Evolutionary conservation across 306 rosid species (phyloP), one percentile per base, ranked within the genome.

Genomic region (Pyrus communis): DNA sequence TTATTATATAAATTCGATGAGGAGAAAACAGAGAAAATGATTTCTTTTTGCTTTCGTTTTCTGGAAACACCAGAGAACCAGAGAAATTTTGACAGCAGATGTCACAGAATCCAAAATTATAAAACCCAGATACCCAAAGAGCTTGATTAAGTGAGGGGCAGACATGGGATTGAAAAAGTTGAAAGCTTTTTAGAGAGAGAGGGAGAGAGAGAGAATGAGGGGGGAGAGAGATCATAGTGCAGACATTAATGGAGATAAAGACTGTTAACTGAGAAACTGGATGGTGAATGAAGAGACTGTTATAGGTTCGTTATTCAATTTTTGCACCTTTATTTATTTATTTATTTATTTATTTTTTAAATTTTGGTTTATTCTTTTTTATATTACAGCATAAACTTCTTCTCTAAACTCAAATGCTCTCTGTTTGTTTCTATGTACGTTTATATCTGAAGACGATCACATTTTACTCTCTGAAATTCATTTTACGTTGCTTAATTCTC

Each of bases 11-110:
- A 19, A 19, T 46, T 61, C 57, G 70, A 79, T 74, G 77, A 76
- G 84, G 78, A 78, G 77, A 70, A 73, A 79, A 74, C 81, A 81
- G 74, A 65, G 78, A 65, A 71, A 79, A 15, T 31, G 5, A 31
- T 31, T 31, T 31, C 33, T 31, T 31, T 31, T 31, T 31, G 5
- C 33, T 31, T 31, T 31, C 33, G 33, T 31, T 31, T 31, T 31
- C 33, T 4, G 33, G 5, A 31, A 31, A 31, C 33, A 31, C 33
- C 33, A 31, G 33, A 31, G 33, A 31, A 35, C 7, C 40, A 35
- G 40, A 35, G 9, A 35, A 6, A 35, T 35, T 35, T 35, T 35
- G 40, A 35, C 40, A 35, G 40, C 40, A 35, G 40, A 35, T 35
- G 9, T 35, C 40, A 35, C 40, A 7, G 1, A 35, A 35, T 35